Conservation (phyloP, 140 eudicot species). For the Stevia rebaudiana region DNA sequence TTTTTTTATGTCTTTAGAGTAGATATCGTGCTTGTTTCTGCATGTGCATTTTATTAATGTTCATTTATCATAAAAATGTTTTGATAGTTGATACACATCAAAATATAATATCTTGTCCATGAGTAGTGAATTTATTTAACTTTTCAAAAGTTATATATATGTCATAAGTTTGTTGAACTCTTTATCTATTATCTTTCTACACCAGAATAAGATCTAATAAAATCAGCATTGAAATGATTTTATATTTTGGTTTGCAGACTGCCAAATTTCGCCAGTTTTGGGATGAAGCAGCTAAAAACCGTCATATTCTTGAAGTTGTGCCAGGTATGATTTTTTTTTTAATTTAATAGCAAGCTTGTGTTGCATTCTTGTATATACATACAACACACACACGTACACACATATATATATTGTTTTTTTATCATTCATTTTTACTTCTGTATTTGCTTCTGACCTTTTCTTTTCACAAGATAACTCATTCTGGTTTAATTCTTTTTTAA, state of each 20-base stretch:
- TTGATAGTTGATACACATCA: not conserved
- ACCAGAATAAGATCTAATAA: not conserved
- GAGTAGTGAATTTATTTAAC: not conserved
- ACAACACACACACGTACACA: too few species aligned
- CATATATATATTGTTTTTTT: too few species aligned
- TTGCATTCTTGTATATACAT: not conserved
- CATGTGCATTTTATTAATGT: not conserved
- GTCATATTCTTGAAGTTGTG: conserved; percentile 74
- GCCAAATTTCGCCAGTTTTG: conserved; percentile 95
- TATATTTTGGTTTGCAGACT: conserved; percentile 48
- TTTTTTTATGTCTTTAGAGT: not conserved
- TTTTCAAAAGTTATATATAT: not conserved
- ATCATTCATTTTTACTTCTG: not conserved
- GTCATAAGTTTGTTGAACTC: not conserved
- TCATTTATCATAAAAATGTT: not conserved
- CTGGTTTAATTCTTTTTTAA: not conserved
- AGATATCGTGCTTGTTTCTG: not conserved
- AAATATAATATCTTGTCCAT: not conserved
- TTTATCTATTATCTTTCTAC: not conserved
- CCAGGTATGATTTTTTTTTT: too few species aligned
- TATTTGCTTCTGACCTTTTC: not conserved
- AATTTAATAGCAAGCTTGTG: not conserved
- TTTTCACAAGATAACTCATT: too few species aligned
- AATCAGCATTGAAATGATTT: not conserved
- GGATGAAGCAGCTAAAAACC: conserved; percentile 98